Conservation (phyloP, 208 protist species). For the Cochliopodium minus region DNA sequence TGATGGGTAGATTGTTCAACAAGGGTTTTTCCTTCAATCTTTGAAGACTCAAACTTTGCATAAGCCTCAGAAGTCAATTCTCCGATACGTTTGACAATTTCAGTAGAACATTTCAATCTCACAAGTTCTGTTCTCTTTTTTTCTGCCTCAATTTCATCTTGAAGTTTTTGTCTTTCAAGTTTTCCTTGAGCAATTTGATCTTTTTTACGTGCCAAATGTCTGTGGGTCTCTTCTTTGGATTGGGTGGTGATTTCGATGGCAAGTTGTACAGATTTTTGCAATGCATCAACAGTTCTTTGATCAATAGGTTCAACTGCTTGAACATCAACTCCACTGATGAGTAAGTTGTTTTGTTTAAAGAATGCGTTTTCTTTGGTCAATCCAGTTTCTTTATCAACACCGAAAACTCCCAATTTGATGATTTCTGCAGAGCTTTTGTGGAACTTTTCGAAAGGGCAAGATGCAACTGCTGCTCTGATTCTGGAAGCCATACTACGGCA, state of each 20-base stretch:
- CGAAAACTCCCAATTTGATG: conserved; percentile 9
- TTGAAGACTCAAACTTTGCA: not conserved
- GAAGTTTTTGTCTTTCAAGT: not conserved
- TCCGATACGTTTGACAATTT: not conserved
- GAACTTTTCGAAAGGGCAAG: conserved; percentile 60
- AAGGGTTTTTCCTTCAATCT: not conserved
- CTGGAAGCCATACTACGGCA: conserved; percentile 57
- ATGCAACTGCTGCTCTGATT: conserved; percentile 50
- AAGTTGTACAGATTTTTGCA: not conserved
- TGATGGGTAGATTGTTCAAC: not conserved
- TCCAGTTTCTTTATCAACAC: not conserved
- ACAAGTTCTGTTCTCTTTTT: not conserved
- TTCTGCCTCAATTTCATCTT: not conserved
- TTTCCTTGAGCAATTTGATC: too few relatives aligned
- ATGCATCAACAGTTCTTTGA: not conserved
- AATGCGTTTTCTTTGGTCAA: not conserved
- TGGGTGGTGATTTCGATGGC: not conserved
- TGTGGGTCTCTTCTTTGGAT: too few relatives aligned
- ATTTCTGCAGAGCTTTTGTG: conserved; percentile 47
- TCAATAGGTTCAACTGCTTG: not conserved
- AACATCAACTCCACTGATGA: not conserved
- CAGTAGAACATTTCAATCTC: not conserved
- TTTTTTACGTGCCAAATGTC: too few relatives aligned
- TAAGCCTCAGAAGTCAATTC: not conserved
- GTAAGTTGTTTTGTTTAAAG: not conserved